Base-by-base conservation (phyloP, 495 filamentous ascomycete genomes). In the Darksidea phi region DNA sequence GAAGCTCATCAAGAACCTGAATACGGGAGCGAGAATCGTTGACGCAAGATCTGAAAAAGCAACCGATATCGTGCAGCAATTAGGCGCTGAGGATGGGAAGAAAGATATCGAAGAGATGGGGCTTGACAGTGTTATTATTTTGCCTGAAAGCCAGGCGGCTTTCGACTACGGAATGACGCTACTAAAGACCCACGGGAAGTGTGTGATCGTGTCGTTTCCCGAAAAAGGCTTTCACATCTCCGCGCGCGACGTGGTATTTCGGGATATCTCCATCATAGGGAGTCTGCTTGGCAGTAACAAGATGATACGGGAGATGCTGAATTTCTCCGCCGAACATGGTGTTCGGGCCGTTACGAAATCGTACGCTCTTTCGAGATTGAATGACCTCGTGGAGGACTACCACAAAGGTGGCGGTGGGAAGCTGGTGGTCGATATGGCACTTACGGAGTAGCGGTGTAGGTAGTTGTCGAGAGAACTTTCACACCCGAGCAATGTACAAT, bases 341-440 rank as follows among this genome's bases (percentile, higher is more conserved):
- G 60, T 76, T 10, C 71, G 57, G 49, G 72, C 77, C 7, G 54
- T 68, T 8, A 57, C 70, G n/a, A 75, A 68, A 56, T 69, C 68
- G 0, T 79, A 70, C 57, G 52, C 72, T 7, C 51, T 78, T 23
- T 38, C 43, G 6, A 62, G 61, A 26, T 54, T 78, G 51, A 78
- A 78, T 57, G 69, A 73, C 2, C 61, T 79, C 47, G 77, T 78
- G n/a, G 67, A 67, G 11, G 75, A 73, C 41, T 78, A 79, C 64
- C 70, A 76, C 42, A 71, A 72, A 53, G 74, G 67, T 12, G 66
- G 64, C 23, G 73, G 74, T 6, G 75, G 75, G 6, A 78, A 78
- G 58, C 56, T 78, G 18, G 75, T 76, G 0, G 51, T 78, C 51
- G 75, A 78, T 62, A 72, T 78, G 73, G 28, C 54, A 15, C 12